These are phyloP conservation scores for Stephania japonica DNA, from an alignment of 164 flowering plant species.

Conservation along the genomic window DNA sequence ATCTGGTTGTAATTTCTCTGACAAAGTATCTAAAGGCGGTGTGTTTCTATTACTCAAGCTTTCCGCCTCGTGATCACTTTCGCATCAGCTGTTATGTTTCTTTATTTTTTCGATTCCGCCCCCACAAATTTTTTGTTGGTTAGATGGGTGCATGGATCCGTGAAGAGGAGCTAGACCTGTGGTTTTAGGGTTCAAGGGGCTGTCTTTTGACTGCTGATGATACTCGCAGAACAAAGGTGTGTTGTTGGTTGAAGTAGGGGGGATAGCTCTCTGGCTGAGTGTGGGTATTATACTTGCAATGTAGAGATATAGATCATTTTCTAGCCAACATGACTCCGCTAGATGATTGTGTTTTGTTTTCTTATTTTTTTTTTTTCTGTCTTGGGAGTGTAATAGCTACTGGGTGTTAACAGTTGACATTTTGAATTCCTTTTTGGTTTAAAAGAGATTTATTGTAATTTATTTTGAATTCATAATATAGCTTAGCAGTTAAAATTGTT, in stretches of 20 bases:
- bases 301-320: slow-evolving; percentile 17
- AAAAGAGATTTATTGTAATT: slow-evolving; percentile 1
- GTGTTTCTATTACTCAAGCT: slow-evolving; percentile 13
- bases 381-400: not conserved
- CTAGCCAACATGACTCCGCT: slow-evolving; percentile 9
- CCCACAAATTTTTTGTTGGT: slow-evolving; percentile 6
- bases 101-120: slow-evolving; percentile 2
- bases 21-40: slow-evolving; percentile 2
- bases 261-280: slow-evolving; percentile 16
- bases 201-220: slow-evolving; percentile 33
- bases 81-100: slow-evolving; percentile 2
- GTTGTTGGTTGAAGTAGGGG: slow-evolving; percentile 33
- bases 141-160: slow-evolving; percentile 11
- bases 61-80: slow-evolving; percentile 13
- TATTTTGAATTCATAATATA: too few relatives aligned
- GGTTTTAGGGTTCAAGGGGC: slow-evolving; percentile 18
- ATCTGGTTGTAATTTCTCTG: not conserved
- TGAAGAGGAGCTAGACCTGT: slow-evolving; percentile 1
- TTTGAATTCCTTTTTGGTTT: not conserved
- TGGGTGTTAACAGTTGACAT: not conserved
- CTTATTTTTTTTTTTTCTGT: not conserved
- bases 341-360: slow-evolving; percentile 13
- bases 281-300: slow-evolving; percentile 14
- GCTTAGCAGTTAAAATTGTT: too few relatives aligned
- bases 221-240: slow-evolving; percentile 25